Evolutionary conservation across 305 asterid genomes (phyloP).

Genomic region (Galium porrigens): DNA sequence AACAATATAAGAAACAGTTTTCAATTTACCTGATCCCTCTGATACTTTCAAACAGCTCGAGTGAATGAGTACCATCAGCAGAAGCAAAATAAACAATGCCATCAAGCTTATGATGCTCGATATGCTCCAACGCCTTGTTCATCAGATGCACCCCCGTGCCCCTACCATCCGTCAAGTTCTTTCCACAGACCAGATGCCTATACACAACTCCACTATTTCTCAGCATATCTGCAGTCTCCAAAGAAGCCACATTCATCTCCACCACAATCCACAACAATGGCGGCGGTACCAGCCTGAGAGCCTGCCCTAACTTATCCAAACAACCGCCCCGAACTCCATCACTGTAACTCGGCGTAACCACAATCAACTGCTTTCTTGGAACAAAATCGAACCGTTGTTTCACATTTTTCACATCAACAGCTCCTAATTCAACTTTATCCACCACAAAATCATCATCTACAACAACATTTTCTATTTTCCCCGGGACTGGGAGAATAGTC

Average conservation of each 20-base stretch:
- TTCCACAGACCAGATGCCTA: constrained; percentile 61
- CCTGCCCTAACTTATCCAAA: constrained; percentile 76
- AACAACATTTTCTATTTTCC: neutral
- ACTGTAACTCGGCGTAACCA: constrained; percentile 64
- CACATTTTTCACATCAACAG: constrained; percentile 18
- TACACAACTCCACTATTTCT: constrained; percentile 66
- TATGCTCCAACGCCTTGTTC: constrained; percentile 80
- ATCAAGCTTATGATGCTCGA: constrained; percentile 70
- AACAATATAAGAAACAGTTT: neutral
- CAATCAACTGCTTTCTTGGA: constrained; percentile 48
- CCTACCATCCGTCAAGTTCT: constrained; percentile 51
- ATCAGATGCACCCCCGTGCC: constrained; percentile 77
- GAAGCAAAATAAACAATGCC: constrained; percentile 90
- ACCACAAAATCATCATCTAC: constrained; percentile 22
- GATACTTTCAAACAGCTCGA: constrained; percentile 64
- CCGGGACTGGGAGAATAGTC: neutral
- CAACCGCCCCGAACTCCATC: constrained; percentile 60
- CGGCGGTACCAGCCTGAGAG: constrained; percentile 54
- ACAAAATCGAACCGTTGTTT: constrained; percentile 27
- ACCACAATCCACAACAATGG: constrained; percentile 90
- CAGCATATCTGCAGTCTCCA: constrained; percentile 67
- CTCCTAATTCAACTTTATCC: constrained; percentile 32
- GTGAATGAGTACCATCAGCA: constrained; percentile 66
- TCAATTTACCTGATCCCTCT: constrained; percentile 54
- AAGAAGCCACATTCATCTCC: constrained; percentile 60